Evolutionary conservation across 768 basidiomycete species (phyloP), one percentile per base, ranked within the genome.

Genomic region (Heimioporus sp.): DNA sequence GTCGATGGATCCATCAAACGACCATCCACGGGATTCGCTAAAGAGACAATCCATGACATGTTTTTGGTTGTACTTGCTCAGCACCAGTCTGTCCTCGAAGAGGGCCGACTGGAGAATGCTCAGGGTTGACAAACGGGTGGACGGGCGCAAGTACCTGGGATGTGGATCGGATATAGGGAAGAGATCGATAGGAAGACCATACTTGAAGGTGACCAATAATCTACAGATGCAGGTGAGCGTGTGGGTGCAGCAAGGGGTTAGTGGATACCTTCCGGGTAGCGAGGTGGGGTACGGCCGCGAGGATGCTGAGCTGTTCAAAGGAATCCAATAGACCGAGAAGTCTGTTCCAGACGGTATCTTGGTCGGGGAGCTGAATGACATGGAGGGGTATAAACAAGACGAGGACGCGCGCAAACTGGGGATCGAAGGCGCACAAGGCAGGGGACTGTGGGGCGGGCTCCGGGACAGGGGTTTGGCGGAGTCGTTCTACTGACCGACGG

Each of bases 311-410:
- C 53, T 87, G 82, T n/a, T 79, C 73, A 69, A 83, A 78, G 3
- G 79, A 82, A 37, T 82, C 76, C 15, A 90, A 59, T 24, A 87
- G 62, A 1, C 60, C 65, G 7, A 73, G 65, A 2, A 89, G 56
- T 1, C 73, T 70, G 24, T 75, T 58, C 80, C 85, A 91, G 0
- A 77, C 79, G 3, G 73, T 64, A 28, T 76, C 70, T 42, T 77
- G 69, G 5, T 76, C 58, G 0, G 81, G 80, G 1, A 84, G 61
- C 21, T 73, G 69, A 10, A 89, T 69, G 5, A 81, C 70, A n/a
- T 85, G 80, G 17, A 87, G 78, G 0, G 90, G 90, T 57, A 87
- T 80, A 50, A 80, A 81, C 31, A 81, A 84, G 42, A 81, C 81
- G 2, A 92, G 72, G 24, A 77, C 75, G n/a, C 88, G 82, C 2